A percentile compares a stretch with the other conserved stretches of the same genome.
These are phyloP conservation scores for Tritrichomonas foetus DNA, from an alignment of 208 protist genomes.

Conservation along the genomic window DNA sequence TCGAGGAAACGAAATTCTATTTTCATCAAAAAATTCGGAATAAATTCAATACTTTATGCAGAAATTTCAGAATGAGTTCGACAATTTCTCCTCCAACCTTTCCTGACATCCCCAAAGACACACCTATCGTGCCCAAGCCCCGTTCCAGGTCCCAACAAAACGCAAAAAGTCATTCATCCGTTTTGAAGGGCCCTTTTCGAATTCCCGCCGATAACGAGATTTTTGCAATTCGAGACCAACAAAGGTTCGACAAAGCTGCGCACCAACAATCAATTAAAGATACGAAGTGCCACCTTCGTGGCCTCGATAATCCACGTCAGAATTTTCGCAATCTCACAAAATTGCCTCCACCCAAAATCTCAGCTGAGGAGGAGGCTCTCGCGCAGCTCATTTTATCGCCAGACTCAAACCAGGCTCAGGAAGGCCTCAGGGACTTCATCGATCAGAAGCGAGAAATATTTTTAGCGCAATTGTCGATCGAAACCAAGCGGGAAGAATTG, in stretches of 20 bases:
- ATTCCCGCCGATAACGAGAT: background rate
- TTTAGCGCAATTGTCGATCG: background rate
- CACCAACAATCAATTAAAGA: background rate
- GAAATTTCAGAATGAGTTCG: too few relatives aligned
- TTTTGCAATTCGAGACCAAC: background rate
- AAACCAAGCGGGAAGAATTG: constrained; percentile 27
- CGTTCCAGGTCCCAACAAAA: too few relatives aligned
- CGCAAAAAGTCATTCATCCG: too few relatives aligned
- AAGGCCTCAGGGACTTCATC: background rate
- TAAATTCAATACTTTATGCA: too few relatives aligned
- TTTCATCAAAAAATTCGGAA: too few relatives aligned
- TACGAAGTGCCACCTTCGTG: background rate
- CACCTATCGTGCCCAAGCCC: too few relatives aligned
- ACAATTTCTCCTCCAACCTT: too few relatives aligned
- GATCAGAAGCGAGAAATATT: constrained; percentile 24
- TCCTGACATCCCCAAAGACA: too few relatives aligned
- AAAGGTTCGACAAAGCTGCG: background rate
- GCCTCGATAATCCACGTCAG: background rate
- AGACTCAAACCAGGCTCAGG: background rate
- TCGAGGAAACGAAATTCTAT: too few relatives aligned
- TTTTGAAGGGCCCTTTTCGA: background rate
- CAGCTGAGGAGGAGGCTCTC: background rate
- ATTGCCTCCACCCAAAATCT: background rate
- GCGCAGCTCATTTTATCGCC: background rate
- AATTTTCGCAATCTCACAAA: background rate